Conservation (phyloP, 129 eudicot species). For the sunflower (Helianthus annuus) region HanXRQr2.0-SUNRISE NC_035442.2:180632261-180632760, state of each 20-base stretch:
- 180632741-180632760: conserved; percentile 15
- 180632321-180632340: conserved; percentile 18
- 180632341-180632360: conserved; percentile 1
- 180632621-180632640: conserved; percentile 11
- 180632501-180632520: conserved; percentile 19
- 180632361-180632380: conserved; percentile 17
- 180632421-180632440: conserved; percentile 18
- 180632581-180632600: conserved; percentile 12
- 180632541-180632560: conserved; percentile 18
- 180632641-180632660: conserved; percentile 11
- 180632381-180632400: conserved; percentile 11
- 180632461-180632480: conserved; percentile 16
- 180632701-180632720: conserved; percentile 16
- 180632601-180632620: conserved; percentile 11
- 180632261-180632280: conserved; percentile 18
- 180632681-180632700: conserved; percentile 12
- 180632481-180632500: conserved; percentile 17
- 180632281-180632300: conserved; percentile 21
- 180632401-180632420: conserved; percentile 7
- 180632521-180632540: conserved; percentile 1
- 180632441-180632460: conserved; percentile 15
- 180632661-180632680: conserved; percentile 18
- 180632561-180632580: conserved; percentile 21
- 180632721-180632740: conserved; percentile 9
- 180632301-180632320: conserved; percentile 5